Evolutionary conservation across 1,284 basidiomycete genomes (phyloP).

Genomic region (Cryptococcus amylolentus): DNA sequence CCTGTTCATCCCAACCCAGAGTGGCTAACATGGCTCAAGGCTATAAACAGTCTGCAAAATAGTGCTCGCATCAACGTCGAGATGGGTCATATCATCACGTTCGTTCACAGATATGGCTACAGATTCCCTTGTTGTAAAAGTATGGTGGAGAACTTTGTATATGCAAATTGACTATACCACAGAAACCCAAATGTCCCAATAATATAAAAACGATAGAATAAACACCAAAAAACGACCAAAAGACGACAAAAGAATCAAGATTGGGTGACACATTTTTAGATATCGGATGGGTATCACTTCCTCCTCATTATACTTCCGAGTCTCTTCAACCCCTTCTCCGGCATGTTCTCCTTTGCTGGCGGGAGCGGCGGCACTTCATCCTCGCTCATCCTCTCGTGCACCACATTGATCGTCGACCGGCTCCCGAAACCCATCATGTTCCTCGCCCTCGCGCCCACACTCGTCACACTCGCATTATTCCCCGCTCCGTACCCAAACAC

Average conservation of each 20-base stretch:
- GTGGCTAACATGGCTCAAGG: constrained; percentile 11
- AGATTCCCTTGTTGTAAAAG: too few relatives aligned
- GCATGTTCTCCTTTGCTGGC: neutral
- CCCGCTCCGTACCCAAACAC: neutral
- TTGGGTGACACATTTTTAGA: neutral
- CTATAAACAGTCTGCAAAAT: constrained; percentile 44
- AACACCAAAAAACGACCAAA: neutral
- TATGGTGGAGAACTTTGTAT: constrained; percentile 1
- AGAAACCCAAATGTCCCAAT: neutral
- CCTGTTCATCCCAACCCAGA: too few relatives aligned
- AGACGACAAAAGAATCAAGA: neutral
- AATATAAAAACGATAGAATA: neutral
- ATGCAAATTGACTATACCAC: neutral
- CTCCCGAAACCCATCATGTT: constrained; percentile 5
- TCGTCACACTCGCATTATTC: neutral
- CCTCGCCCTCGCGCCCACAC: constrained; percentile 8
- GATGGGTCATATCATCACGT: neutral
- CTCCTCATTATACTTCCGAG: constrained; percentile 36
- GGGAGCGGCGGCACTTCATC: neutral
- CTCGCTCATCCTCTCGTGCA: neutral
- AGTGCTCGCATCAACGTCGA: neutral
- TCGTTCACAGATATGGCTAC: neutral
- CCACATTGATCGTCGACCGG: neutral
- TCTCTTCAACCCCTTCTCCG: constrained; percentile 28
- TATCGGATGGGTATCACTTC: constrained; percentile 1